Evolutionary conservation across 2,329 filamentous ascomycete genomes (phyloP), one percentile per base, ranked within the genome.

Genomic region (Alternaria postmessia): DNA sequence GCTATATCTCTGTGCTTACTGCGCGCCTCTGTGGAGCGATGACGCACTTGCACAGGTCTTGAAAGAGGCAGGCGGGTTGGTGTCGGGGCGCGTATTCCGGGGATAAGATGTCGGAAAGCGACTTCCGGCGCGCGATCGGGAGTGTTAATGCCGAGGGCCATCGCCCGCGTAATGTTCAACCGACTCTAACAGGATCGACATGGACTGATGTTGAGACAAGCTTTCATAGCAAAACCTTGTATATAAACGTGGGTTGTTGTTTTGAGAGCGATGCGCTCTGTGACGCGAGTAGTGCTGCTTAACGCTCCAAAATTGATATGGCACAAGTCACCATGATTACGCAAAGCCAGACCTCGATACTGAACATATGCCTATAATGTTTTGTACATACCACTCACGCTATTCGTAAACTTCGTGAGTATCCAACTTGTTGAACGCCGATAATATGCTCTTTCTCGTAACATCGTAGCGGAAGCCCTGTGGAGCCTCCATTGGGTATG

Each of bases 21-120:
- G 30, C n/a, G 24, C 46, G 32, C 46, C 32, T 49, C 32, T 55
- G 52, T 41, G 32, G 52, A 55, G 14, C 32, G 30, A 55, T 55
- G 52, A 48, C 52, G 42, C 43, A 48, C 30, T 30, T 41, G 32
- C n/a, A 32, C 7, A 38, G 30, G 52, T 14, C 30, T 34, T 57
- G 18, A 24, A 54, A 53, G 48, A 47, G 24, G 48, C 51, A 34
- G 51, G 51, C 43, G 51, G 30, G 39, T 32, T 41, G n/a, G 44
- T 8, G 32, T 6, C 42, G 42, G 48, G 12, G 36, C n/a, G 24
- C 51, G 38, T 22, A 9, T 32, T 38, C 44, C 51, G 57, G 57
- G 46, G 30, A 59, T 59, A 51, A 59, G 36, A n/a, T 36, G 14
- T 48, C 46, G 46, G 46, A 48, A 34, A 22, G 28, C 46, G 24